These are phyloP conservation scores for Zygosaccharomyces bisporus DNA, from an alignment of 805 yeast genomes.

Conservation along the genomic window DNA sequence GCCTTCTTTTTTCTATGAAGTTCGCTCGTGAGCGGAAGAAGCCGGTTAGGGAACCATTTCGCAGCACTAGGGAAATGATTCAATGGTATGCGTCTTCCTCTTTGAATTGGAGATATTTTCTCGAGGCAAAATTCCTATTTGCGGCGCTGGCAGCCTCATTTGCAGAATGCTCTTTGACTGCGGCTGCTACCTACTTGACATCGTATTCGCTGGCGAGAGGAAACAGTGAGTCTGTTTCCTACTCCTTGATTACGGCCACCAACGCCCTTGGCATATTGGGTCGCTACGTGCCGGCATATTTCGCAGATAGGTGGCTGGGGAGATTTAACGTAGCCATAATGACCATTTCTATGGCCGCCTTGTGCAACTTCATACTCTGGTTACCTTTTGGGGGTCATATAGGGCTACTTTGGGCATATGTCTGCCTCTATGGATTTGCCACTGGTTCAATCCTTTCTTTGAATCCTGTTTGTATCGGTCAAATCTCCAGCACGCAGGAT, in stretches of 20 bases:
- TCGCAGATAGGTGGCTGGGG: conserved; percentile 46
- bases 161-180: conserved; percentile 46
- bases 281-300: conserved; percentile 43
- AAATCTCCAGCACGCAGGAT: conserved; percentile 50
- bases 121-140: conserved; percentile 43
- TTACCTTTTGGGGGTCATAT: conserved; percentile 39
- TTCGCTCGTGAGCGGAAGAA: conserved; percentile 42
- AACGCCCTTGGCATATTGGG: conserved; percentile 47
- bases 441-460: conserved; percentile 55
- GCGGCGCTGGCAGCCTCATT: conserved; percentile 44
- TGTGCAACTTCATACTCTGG: conserved; percentile 41
- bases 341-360: conserved; percentile 35
- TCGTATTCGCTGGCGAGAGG: conserved; percentile 52
- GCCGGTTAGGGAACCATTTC: conserved; percentile 35
- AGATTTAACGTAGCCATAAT: conserved; percentile 49
- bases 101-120: conserved; percentile 37
- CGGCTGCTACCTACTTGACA: conserved; percentile 48
- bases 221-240: conserved; percentile 41
- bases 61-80: conserved; percentile 34
- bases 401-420: conserved; percentile 43
- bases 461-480: conserved; percentile 58
- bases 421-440: conserved; percentile 50
- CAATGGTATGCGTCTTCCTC: conserved; percentile 31
- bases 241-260: conserved; percentile 45
- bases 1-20: conserved; percentile 36